phyloP scores from a whole-genome alignment of 169 alveolate species.

The Blepharisma undulans region DNA sequence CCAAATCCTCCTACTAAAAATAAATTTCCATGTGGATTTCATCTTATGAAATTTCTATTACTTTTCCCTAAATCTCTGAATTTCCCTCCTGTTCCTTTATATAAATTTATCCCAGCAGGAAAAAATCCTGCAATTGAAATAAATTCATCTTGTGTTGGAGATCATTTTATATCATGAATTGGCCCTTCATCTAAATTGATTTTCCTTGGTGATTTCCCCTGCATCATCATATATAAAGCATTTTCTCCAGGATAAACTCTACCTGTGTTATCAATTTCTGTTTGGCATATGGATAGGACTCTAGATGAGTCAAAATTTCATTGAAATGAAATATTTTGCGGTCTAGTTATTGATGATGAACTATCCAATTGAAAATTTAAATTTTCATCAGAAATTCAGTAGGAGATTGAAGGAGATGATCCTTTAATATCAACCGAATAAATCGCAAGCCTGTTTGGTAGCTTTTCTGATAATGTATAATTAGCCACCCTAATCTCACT shows the following conservation, averaged over 20 bases:
- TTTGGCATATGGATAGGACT: slow-evolving; percentile 54
- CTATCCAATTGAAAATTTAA: slow-evolving; percentile 22
- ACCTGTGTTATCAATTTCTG: slow-evolving; percentile 65
- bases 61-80: slow-evolving; percentile 58
- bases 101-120: slow-evolving; percentile 73
- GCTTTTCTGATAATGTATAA: slow-evolving; percentile 40
- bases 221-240: slow-evolving; percentile 36
- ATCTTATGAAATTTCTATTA: slow-evolving; percentile 63
- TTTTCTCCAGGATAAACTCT: slow-evolving; percentile 73
- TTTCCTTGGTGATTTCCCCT: slow-evolving; percentile 39
- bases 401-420: slow-evolving; percentile 26
- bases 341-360: slow-evolving; percentile 24
- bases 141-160: slow-evolving; percentile 59
- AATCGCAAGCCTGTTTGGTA: not conserved
- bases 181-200: slow-evolving; percentile 63
- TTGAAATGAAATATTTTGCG: slow-evolving; percentile 48
- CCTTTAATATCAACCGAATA: slow-evolving; percentile 31
- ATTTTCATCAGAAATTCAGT: slow-evolving; percentile 16
- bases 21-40: slow-evolving; percentile 53
- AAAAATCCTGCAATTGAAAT: slow-evolving; percentile 71
- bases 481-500: not conserved
- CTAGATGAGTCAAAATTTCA: slow-evolving; percentile 60
- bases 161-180: slow-evolving; percentile 73
- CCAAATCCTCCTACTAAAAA: slow-evolving; percentile 81
- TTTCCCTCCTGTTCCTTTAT: slow-evolving; percentile 50